A percentile compares a stretch with the other conserved stretches of the same genome.
Evolutionary conservation across 148 eudicot species (phyloP).

Genomic region (Chenopodium formosanum): DNA sequence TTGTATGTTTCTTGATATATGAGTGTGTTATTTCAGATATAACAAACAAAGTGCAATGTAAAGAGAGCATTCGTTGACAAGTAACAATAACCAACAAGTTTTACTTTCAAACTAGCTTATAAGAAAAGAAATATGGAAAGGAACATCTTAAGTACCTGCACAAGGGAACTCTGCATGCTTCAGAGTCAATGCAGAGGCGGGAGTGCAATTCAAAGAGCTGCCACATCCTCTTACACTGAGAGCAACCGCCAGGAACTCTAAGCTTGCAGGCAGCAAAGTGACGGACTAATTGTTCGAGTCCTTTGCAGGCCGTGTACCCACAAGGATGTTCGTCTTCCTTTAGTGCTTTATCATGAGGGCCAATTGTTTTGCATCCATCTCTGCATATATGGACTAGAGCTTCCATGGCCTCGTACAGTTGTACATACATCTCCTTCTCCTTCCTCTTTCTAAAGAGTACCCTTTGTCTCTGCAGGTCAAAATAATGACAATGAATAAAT

Average conservation of each 20-base stretch:
- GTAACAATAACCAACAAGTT: not conserved
- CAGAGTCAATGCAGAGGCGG: constrained; percentile 66
- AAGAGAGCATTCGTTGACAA: no score
- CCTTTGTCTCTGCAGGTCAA: constrained; percentile 43
- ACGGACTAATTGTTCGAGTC: constrained; percentile 61
- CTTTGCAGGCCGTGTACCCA: constrained; percentile 61
- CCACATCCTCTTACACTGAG: constrained; percentile 93
- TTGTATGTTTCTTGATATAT: no score
- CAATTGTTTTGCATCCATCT: constrained; percentile 89
- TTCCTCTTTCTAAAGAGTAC: constrained; percentile 39
- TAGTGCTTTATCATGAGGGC: constrained; percentile 66
- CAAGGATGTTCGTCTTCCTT: constrained; percentile 63
- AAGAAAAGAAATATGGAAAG: not conserved
- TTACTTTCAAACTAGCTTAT: not conserved
- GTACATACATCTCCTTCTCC: constrained; percentile 60
- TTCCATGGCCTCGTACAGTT: constrained; percentile 93
- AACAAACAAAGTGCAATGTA: no score
- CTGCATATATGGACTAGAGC: constrained; percentile 83
- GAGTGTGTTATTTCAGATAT: no score
- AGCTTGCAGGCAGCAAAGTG: constrained; percentile 85
- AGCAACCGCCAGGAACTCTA: constrained; percentile 78
- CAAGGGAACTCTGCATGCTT: constrained; percentile 75
- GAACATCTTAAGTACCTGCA: constrained; percentile 60
- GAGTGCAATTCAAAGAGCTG: constrained; percentile 85
- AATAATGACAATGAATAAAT: not conserved